phyloP scores from a whole-genome alignment of 2,329 filamentous ascomycete genomes.

The Fusarium heterosporum region DNA sequence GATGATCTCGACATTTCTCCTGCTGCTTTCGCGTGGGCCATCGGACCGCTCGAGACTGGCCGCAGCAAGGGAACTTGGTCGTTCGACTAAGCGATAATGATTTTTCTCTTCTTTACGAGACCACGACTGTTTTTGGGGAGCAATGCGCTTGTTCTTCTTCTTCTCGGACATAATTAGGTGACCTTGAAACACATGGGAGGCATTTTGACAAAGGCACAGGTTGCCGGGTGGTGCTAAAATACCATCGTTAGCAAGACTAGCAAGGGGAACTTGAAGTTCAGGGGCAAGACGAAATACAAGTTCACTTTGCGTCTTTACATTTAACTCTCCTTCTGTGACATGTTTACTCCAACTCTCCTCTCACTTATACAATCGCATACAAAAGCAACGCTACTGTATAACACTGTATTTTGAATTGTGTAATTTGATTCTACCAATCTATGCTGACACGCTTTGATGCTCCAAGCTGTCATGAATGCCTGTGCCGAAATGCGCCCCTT shows the following conservation, averaged over 20 bases:
- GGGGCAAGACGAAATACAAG: constrained; percentile 4
- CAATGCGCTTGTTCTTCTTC: not conserved
- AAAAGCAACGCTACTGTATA: not conserved
- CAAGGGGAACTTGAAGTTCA: constrained; percentile 8
- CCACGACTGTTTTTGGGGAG: not conserved
- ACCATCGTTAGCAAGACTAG: constrained; percentile 11
- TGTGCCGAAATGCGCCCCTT: constrained; percentile 23
- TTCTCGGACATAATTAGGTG: constrained; percentile 27
- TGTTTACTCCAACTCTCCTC: not conserved
- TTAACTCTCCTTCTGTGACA: not conserved
- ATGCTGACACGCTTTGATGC: constrained; percentile 35
- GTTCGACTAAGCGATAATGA: constrained; percentile 20
- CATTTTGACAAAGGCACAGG: constrained; percentile 16
- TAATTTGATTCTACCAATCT: constrained; percentile 42
- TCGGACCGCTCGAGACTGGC: constrained; percentile 42
- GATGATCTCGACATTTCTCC: constrained; percentile 63
- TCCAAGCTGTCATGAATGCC: constrained; percentile 4
- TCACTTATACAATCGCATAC: too few species aligned
- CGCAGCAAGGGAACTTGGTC: constrained; percentile 34
- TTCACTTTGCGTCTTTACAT: constrained; percentile 6
- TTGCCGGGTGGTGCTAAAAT: constrained; percentile 30
- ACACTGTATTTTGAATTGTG: constrained; percentile 3
- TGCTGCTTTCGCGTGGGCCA: constrained; percentile 60
- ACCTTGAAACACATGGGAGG: constrained; percentile 26
- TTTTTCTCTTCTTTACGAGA: constrained; percentile 23